phyloP scores from a whole-genome alignment of 257 asterid genomes.

The Echium plantagineum region DNA sequence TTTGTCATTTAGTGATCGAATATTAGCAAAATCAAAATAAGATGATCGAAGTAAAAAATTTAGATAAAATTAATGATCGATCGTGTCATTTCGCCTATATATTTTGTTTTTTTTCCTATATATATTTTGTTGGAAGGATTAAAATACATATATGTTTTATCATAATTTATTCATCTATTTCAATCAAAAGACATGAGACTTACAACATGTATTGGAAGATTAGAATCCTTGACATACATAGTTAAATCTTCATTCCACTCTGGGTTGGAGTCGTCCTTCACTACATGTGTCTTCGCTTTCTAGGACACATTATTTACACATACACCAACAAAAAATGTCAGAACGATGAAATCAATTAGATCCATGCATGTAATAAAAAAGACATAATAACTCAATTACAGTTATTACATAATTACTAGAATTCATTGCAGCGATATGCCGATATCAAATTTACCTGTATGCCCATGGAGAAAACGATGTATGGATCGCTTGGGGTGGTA shows the following conservation, averaged over 20 bases:
- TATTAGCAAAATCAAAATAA: too few species aligned
- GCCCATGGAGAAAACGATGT: background rate
- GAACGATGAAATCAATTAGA: background rate
- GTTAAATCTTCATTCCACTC: slow-evolving; percentile 71
- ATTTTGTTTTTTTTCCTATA: too few species aligned
- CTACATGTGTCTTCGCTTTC: slow-evolving; percentile 59
- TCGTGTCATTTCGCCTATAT: too few species aligned
- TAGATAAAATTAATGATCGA: too few species aligned
- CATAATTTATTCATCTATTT: too few species aligned
- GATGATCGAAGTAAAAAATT: too few species aligned
- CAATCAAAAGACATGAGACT: background rate
- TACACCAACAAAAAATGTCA: too few species aligned
- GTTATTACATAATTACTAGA: background rate
- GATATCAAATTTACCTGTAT: background rate
- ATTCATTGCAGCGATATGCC: background rate
- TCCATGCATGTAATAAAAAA: too few species aligned
- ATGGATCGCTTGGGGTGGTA: background rate
- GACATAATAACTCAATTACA: background rate
- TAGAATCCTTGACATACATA: slow-evolving; percentile 41
- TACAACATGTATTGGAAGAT: slow-evolving; percentile 47
- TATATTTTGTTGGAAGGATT: too few species aligned
- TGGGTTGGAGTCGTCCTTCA: slow-evolving; percentile 57
- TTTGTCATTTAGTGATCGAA: too few species aligned
- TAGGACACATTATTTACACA: slow-evolving; percentile 10
- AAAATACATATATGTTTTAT: too few species aligned